A percentile compares a stretch with the other conserved stretches of the same genome.
These are phyloP conservation scores for Brettanomyces naardenensis DNA, from an alignment of 805 yeast genomes.

Conservation along the genomic window DNA sequence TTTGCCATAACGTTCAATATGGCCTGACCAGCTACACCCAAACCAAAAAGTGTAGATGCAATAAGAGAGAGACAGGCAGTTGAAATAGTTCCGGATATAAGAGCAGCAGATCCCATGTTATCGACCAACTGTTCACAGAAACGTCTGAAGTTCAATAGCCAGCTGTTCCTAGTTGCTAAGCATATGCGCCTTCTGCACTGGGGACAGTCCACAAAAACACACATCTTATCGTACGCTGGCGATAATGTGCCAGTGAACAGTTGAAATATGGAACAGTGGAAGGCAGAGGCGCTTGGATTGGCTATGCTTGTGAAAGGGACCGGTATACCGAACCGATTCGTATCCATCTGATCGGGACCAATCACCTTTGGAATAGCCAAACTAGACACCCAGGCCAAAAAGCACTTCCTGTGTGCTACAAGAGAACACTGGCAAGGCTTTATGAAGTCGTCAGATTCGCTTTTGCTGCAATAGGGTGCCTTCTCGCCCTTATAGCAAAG, in stretches of 20 bases:
- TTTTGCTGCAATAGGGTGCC: slow-evolving; percentile 23
- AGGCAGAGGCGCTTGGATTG: slow-evolving; percentile 7
- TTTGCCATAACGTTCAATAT: slow-evolving; percentile 2
- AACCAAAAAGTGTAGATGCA: background rate
- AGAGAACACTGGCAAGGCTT: slow-evolving; percentile 38
- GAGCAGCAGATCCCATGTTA: background rate
- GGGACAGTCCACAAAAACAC: slow-evolving; percentile 27
- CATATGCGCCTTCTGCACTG: slow-evolving; percentile 28
- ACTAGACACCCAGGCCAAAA: slow-evolving; percentile 33
- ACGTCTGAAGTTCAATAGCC: slow-evolving; percentile 1
- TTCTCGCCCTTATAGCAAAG: slow-evolving; percentile 23
- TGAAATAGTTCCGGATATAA: background rate
- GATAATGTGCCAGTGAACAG: slow-evolving; percentile 9
- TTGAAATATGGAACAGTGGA: slow-evolving; percentile 11
- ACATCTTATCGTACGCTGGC: slow-evolving; percentile 12
- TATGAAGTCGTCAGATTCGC: slow-evolving; percentile 32
- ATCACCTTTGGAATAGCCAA: slow-evolving; percentile 6
- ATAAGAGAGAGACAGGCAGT: background rate
- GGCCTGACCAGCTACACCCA: slow-evolving; percentile 1
- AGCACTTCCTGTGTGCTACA: slow-evolving; percentile 37
- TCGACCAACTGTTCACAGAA: slow-evolving; percentile 1
- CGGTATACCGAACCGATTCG: background rate
- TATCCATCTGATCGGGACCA: background rate
- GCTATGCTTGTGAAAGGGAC: slow-evolving; percentile 1
- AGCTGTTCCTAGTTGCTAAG: slow-evolving; percentile 11